phyloP scores from a whole-genome alignment of 768 basidiomycete genomes.

The Clavulina sp. region DNA sequence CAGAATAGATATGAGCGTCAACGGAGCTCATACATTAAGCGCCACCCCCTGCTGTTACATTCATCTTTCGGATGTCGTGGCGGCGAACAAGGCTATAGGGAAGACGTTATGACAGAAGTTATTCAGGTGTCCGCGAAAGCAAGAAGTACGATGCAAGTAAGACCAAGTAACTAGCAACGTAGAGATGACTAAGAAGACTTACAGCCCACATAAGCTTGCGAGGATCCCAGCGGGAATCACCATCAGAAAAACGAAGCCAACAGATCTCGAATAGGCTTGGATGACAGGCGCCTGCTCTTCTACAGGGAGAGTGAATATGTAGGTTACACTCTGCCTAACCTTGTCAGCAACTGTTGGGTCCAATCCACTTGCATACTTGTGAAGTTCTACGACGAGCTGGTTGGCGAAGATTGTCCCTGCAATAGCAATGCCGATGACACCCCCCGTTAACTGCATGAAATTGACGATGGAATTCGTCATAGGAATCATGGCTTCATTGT shows the following conservation, averaged over 20 bases:
- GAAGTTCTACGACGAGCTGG: constrained; percentile 17
- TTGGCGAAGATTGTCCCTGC: constrained; percentile 14
- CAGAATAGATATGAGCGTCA: not conserved
- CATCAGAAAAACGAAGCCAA: constrained; percentile 19
- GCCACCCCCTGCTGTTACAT: not conserved
- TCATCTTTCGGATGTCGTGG: not conserved
- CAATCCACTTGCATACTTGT: constrained; percentile 14
- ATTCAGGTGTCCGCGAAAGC: not conserved
- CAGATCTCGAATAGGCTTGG: not conserved
- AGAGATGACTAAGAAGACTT: constrained; percentile 11
- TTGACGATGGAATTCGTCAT: constrained; percentile 20
- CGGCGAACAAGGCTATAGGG: not conserved
- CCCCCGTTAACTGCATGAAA: constrained; percentile 18
- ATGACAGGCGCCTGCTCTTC: constrained; percentile 8
- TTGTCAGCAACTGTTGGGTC: constrained; percentile 10
- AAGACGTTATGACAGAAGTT: too few species aligned
- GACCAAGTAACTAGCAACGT: not conserved
- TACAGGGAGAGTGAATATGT: constrained; percentile 17
- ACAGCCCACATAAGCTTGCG: constrained; percentile 14
- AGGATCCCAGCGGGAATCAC: constrained; percentile 18
- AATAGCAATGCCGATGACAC: constrained; percentile 15
- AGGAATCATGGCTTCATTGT: constrained; percentile 19
- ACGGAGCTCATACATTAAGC: not conserved
- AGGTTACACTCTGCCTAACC: constrained; percentile 16
- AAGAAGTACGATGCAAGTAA: not conserved